These are phyloP conservation scores for Mycena venus DNA, from an alignment of 768 basidiomycete species.

Conservation along the genomic window DNA sequence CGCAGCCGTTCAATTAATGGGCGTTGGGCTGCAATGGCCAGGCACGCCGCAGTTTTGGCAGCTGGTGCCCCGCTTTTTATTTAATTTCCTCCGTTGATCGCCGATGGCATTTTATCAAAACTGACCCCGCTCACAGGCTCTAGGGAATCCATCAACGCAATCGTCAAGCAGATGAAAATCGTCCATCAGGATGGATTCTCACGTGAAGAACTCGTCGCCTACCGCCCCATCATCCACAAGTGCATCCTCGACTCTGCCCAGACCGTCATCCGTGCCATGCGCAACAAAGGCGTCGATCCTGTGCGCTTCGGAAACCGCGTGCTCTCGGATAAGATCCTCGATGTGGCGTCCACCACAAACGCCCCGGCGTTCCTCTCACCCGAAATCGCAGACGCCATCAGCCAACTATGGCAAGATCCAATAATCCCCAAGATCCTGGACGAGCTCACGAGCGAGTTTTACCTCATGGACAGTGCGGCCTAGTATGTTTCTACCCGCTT, in stretches of 20 bases:
- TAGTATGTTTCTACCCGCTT: constrained; percentile 63
- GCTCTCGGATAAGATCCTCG: constrained; percentile 73
- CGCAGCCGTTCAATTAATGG: no score
- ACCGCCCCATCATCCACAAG: constrained; percentile 83
- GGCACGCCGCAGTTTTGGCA: neutral
- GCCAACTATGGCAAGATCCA: constrained; percentile 78
- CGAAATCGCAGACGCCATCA: constrained; percentile 79
- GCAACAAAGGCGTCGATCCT: constrained; percentile 82
- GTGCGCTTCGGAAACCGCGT: constrained; percentile 38
- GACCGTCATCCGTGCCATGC: constrained; percentile 86
- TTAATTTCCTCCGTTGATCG: constrained; percentile 23
- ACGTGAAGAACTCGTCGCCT: constrained; percentile 79
- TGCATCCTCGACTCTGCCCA: constrained; percentile 93
- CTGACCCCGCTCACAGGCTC: constrained; percentile 70
- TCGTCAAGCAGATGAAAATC: constrained; percentile 99
- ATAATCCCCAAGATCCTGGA: constrained; percentile 68
- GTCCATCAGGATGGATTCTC: constrained; percentile 95
- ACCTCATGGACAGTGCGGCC: constrained; percentile 93
- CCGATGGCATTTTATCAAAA: constrained; percentile 15
- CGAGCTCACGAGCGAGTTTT: constrained; percentile 81
- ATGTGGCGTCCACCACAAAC: constrained; percentile 61
- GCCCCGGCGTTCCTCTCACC: constrained; percentile 62
- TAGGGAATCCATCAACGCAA: constrained; percentile 95
- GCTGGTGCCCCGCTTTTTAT: no score
- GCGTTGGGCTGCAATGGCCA: no score